Conservation (phyloP, 192 early-diverging fungal species). For the Podila epicladia region DNA sequence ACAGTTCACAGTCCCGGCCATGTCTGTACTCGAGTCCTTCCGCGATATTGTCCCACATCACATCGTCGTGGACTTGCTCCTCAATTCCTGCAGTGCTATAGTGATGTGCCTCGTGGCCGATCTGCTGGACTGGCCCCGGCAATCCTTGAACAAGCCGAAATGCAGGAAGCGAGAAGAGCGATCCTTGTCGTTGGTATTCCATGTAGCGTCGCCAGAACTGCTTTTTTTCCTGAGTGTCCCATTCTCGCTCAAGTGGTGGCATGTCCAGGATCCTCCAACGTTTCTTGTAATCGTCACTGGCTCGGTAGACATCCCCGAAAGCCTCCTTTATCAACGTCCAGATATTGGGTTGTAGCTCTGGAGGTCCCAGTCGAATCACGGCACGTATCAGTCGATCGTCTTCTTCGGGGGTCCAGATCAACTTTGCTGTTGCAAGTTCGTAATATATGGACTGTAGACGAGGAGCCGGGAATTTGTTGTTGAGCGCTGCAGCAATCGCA, state of each 20-base stretch:
- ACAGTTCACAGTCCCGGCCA: constrained; percentile 30
- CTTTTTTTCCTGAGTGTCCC: constrained; percentile 31
- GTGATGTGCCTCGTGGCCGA: neutral
- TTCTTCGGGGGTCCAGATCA: constrained; percentile 47
- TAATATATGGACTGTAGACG: constrained; percentile 23
- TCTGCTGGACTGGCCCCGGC: neutral
- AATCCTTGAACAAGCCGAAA: neutral
- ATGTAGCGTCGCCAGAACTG: constrained; percentile 42
- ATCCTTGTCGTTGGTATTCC: constrained; percentile 14
- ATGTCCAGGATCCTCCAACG: constrained; percentile 37
- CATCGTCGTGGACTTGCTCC: neutral
- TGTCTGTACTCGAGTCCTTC: constrained; percentile 46
- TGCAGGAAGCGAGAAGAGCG: constrained; percentile 1
- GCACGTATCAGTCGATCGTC: constrained; percentile 35
- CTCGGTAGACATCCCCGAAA: constrained; percentile 20
- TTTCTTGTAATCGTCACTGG: constrained; percentile 21
- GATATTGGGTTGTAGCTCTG: constrained; percentile 28
- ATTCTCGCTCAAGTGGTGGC: constrained; percentile 34
- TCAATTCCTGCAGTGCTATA: neutral
- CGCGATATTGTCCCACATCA: constrained; percentile 38
- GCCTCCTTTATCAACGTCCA: constrained; percentile 42
- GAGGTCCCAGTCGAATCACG: constrained; percentile 41
- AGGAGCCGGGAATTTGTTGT: constrained; percentile 19
- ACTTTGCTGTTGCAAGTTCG: constrained; percentile 21
- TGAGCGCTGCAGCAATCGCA: constrained; percentile 2